These are phyloP conservation scores for Bruguiera hainesii DNA, from an alignment of 441 rosid species.

Conservation along the genomic window DNA sequence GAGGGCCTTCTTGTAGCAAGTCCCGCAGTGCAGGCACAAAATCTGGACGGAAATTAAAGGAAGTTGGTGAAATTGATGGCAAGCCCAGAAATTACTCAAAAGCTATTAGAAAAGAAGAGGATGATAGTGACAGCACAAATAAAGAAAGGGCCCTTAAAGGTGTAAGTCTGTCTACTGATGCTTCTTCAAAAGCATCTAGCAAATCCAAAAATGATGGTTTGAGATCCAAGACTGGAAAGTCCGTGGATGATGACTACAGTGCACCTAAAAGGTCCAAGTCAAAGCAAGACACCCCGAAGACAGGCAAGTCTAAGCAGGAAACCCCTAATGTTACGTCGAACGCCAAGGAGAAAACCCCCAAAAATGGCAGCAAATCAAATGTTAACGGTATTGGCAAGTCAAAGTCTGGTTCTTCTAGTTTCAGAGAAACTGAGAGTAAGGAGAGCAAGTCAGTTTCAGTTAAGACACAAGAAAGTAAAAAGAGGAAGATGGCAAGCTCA, in stretches of 20 bases:
- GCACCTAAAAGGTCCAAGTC: conserved; percentile 37
- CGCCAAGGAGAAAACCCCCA: conserved; percentile 36
- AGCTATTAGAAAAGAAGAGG: conserved; percentile 33
- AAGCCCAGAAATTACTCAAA: conserved; percentile 41
- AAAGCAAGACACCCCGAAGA: conserved; percentile 42
- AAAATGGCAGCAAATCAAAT: conserved; percentile 40
- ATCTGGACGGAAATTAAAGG: conserved; percentile 42
- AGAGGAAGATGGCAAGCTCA: conserved; percentile 40
- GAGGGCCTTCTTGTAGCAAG: conserved; percentile 48
- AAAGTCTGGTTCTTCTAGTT: conserved; percentile 52
- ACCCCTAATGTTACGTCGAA: conserved; percentile 34
- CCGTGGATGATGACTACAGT: conserved; percentile 42
- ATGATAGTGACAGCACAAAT: conserved; percentile 32
- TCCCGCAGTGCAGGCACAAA: conserved; percentile 47
- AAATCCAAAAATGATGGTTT: conserved; percentile 36
- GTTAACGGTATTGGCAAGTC: conserved; percentile 40
- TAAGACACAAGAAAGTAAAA: conserved; percentile 34
- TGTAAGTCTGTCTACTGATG: conserved; percentile 36
- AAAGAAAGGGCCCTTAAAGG: conserved; percentile 37
- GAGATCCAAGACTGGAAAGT: conserved; percentile 37
- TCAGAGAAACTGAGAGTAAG: conserved; percentile 43
- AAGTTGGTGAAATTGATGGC: conserved; percentile 36
- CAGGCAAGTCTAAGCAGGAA: conserved; percentile 50
- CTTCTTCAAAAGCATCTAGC: conserved; percentile 39
- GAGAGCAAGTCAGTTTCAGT: conserved; percentile 48